These are phyloP conservation scores for Ganoderma multipileum DNA, from an alignment of 1,284 basidiomycete species.

Conservation along the genomic window DNA sequence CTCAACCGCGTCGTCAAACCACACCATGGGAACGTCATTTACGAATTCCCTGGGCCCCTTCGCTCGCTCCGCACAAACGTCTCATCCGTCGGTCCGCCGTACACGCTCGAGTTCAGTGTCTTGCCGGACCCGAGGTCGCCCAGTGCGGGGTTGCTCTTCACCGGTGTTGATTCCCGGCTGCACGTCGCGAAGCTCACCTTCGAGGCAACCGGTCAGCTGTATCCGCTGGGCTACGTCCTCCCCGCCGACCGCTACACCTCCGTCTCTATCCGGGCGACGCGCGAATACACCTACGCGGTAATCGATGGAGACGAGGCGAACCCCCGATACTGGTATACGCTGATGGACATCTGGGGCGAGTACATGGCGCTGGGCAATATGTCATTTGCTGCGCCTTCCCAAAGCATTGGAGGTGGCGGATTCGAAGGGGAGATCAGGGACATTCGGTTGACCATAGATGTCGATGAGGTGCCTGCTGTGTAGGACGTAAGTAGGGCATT, in stretches of 20 bases:
- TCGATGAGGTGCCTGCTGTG: not conserved
- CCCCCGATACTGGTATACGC: constrained; percentile 44
- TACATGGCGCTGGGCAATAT: constrained; percentile 49
- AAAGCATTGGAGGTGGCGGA: constrained; percentile 42
- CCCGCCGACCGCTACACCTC: constrained; percentile 40
- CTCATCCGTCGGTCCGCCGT: constrained; percentile 52
- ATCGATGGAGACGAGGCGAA: constrained; percentile 36
- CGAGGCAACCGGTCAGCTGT: constrained; percentile 46
- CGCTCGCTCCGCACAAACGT: constrained; percentile 39
- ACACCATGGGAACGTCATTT: constrained; percentile 30
- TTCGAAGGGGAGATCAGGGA: constrained; percentile 38
- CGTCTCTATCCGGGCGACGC: constrained; percentile 47
- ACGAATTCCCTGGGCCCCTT: constrained; percentile 25
- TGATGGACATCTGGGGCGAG: constrained; percentile 49
- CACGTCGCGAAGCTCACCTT: constrained; percentile 48
- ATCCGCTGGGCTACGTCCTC: constrained; percentile 43
- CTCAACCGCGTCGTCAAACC: constrained; percentile 37
- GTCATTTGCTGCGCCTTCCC: constrained; percentile 53
- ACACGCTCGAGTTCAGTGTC: constrained; percentile 49
- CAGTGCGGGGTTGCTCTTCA: constrained; percentile 41
- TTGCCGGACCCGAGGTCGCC: constrained; percentile 29
- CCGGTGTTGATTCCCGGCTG: constrained; percentile 46
- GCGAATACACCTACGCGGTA: constrained; percentile 44
- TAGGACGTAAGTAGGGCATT: not conserved
- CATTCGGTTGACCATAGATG: constrained; percentile 29